Conservation (phyloP, 73 alveolate species). For the Symbiodinium pilosum region DNA sequence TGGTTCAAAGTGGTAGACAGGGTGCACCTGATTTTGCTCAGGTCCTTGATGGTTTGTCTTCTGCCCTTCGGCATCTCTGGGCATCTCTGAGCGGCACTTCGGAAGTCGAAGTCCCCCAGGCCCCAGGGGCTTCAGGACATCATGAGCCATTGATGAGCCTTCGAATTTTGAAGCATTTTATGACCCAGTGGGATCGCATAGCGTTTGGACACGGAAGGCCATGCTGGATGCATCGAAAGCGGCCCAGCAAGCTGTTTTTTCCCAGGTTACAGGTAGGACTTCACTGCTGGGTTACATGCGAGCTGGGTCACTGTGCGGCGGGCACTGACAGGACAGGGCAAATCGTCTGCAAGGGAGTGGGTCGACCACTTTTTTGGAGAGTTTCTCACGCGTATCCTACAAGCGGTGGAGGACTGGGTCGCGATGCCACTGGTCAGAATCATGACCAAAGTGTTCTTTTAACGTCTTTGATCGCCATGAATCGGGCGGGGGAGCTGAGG, state of each 20-base stretch:
- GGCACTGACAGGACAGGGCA: neutral
- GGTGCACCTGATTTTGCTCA: neutral
- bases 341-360: neutral
- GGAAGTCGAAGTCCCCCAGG: neutral
- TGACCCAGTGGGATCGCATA: too few relatives aligned
- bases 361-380: neutral
- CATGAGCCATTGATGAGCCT: too few relatives aligned
- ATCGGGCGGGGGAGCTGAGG: slow-evolving; percentile 6
- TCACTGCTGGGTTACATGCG: too few relatives aligned
- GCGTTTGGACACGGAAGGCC: neutral
- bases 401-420: neutral
- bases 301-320: too few relatives aligned
- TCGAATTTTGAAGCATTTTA: too few relatives aligned
- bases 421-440: neutral
- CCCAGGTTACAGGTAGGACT: neutral
- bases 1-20: too few relatives aligned
- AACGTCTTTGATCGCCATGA: too few relatives aligned
- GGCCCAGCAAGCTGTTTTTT: neutral
- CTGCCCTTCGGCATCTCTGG: neutral
- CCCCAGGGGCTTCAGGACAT: too few relatives aligned
- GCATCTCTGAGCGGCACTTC: neutral
- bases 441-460: too few relatives aligned
- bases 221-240: neutral
- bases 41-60: neutral
- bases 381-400: neutral